phyloP scores from a whole-genome alignment of 345 rosid species.

The Camelina hispida region DNA sequence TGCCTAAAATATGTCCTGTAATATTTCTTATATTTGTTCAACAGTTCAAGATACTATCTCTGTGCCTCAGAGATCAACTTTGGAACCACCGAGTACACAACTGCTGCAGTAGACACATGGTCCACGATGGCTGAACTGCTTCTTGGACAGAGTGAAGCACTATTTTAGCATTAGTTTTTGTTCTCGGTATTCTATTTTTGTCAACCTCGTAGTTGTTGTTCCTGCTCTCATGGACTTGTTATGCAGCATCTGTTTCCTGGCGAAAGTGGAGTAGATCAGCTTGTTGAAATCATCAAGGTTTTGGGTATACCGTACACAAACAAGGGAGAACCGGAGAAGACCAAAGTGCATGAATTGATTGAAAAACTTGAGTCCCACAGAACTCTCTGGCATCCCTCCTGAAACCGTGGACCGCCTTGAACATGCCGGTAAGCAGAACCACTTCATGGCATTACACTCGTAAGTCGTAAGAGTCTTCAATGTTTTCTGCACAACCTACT shows the following conservation, averaged over 20 bases:
- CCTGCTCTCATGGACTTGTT: not conserved
- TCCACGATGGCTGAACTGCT: conserved; percentile 83
- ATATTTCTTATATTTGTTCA: conserved; percentile 67
- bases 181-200: not conserved
- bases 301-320: no score
- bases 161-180: not conserved
- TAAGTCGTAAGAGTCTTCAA: no score
- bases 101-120: conserved; percentile 79
- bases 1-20: conserved; percentile 33
- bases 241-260: conserved; percentile 82
- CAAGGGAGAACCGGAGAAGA: conserved; percentile 56
- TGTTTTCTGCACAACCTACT: no score
- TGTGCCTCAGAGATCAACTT: conserved; percentile 75
- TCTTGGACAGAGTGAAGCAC: conserved; percentile 62
- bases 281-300: conserved; percentile 75
- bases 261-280: conserved; percentile 84
- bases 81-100: conserved; percentile 52
- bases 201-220: not conserved
- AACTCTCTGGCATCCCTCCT: no score
- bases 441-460: no score
- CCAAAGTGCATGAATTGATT: conserved; percentile 82
- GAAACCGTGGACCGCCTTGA: no score
- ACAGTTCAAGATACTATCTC: conserved; percentile 68
- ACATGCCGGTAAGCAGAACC: no score
- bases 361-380: no score